Percentiles rank a stretch among this genome's conserved stretches.
phyloP scores from a whole-genome alignment of 345 rosid genomes.

The Hypericum perforatum region DNA sequence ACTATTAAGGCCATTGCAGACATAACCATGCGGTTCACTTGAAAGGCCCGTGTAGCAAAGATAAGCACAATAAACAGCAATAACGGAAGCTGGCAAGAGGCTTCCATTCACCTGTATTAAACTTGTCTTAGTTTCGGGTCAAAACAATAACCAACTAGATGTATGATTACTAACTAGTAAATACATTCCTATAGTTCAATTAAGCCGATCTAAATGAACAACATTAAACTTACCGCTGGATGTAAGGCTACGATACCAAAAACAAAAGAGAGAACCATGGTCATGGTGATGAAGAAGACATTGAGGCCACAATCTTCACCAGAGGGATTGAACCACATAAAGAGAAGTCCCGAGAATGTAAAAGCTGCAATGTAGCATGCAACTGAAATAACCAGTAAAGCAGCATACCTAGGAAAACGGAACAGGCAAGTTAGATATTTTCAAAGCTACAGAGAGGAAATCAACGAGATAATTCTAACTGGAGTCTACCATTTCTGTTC shows the following conservation, averaged over 20 bases:
- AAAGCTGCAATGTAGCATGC: slow-evolving; percentile 79
- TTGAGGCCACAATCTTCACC: slow-evolving; percentile 89
- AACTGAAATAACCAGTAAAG: slow-evolving; percentile 67
- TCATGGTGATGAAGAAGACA: slow-evolving; percentile 82
- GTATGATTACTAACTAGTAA: too few relatives aligned
- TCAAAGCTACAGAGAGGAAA: slow-evolving; percentile 5
- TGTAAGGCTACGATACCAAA: slow-evolving; percentile 69
- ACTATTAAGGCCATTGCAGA: slow-evolving; percentile 78
- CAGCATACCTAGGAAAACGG: slow-evolving; percentile 51
- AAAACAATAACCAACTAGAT: too few relatives aligned
- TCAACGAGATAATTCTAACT: slow-evolving; percentile 2
- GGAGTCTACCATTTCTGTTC: slow-evolving; percentile 74
- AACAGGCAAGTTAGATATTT: slow-evolving; percentile 21
- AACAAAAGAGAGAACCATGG: slow-evolving; percentile 72
- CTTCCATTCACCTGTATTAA: slow-evolving; percentile 76
- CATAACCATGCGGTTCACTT: slow-evolving; percentile 88
- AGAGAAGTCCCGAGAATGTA: slow-evolving; percentile 64
- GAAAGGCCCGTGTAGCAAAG: slow-evolving; percentile 96
- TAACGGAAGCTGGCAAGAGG: slow-evolving; percentile 91
- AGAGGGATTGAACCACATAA: slow-evolving; percentile 99
- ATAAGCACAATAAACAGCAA: slow-evolving; percentile 85
- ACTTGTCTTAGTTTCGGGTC: background rate
- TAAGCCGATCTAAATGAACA: background rate
- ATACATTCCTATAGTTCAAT: too few relatives aligned
- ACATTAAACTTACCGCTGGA: slow-evolving; percentile 53